Percentiles rank a stretch among this genome's conserved stretches.
Evolutionary conservation across 257 asterid species (phyloP).

Genomic region (Capsicum pubescens): DNA sequence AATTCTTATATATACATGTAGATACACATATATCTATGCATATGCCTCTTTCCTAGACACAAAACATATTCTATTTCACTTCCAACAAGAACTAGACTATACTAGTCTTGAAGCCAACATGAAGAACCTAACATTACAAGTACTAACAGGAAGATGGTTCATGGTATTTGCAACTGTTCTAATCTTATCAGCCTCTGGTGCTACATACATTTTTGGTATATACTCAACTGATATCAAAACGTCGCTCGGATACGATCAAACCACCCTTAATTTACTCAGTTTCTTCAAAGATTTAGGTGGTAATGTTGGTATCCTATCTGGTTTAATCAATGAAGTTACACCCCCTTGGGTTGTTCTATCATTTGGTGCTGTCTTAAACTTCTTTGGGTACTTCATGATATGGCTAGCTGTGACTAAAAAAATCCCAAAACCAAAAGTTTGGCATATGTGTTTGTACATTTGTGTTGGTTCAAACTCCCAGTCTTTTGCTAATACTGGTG

Average conservation of each 20-base stretch:
- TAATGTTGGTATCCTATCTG: conserved; percentile 22
- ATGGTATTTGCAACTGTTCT: conserved; percentile 1
- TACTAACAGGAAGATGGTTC: conserved; percentile 24
- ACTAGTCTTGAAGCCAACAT: neutral
- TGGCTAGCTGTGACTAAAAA: conserved; percentile 27
- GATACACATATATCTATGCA: neutral
- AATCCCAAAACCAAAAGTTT: conserved; percentile 23
- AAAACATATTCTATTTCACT: neutral
- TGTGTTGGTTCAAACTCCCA: conserved; percentile 31
- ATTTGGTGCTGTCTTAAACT: conserved; percentile 22
- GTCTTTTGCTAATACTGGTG: conserved; percentile 27
- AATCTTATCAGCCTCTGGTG: conserved; percentile 24
- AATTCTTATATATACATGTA: neutral
- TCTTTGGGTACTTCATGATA: conserved; percentile 24
- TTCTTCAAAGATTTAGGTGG: conserved; percentile 24
- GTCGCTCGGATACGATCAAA: conserved; percentile 18
- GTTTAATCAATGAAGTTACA: conserved; percentile 9
- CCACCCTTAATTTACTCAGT: conserved; percentile 30
- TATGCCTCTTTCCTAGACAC: neutral
- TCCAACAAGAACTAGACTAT: neutral
- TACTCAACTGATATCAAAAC: conserved; percentile 22
- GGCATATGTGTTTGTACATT: conserved; percentile 30
- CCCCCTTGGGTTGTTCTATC: conserved; percentile 19
- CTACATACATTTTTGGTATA: conserved; percentile 1
- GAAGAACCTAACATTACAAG: neutral